These are phyloP conservation scores for Talaromyces sp. DNA, from an alignment of 2,329 filamentous ascomycete genomes.

Conservation along the genomic window DNA sequence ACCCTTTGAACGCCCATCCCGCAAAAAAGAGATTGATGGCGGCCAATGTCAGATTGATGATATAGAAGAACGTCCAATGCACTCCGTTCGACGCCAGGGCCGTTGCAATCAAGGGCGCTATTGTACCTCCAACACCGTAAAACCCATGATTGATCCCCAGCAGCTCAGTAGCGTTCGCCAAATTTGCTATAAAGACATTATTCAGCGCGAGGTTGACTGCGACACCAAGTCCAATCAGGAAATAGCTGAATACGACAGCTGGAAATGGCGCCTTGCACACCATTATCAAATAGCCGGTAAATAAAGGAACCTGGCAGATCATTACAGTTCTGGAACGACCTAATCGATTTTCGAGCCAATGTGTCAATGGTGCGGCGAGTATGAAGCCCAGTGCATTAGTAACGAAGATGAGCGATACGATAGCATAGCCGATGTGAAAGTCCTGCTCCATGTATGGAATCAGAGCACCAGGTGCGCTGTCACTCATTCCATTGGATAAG, in stretches of 20 bases:
- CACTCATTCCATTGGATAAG: conserved; percentile 68
- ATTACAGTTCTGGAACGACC: conserved; percentile 65
- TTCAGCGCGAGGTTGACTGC: conserved; percentile 53
- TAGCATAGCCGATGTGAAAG: conserved; percentile 71
- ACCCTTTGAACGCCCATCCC: conserved; percentile 66
- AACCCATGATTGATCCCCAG: conserved; percentile 39
- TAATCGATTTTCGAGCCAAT: conserved; percentile 58
- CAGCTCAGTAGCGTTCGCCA: conserved; percentile 50
- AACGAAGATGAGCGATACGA: conserved; percentile 79
- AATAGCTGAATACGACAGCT: conserved; percentile 64
- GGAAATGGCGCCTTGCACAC: conserved; percentile 67
- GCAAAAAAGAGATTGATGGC: conserved; percentile 56
- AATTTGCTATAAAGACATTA: conserved; percentile 56
- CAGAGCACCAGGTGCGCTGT: conserved; percentile 71
- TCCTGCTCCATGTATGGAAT: conserved; percentile 77
- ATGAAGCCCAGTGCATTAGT: conserved; percentile 75
- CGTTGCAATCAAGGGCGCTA: conserved; percentile 71
- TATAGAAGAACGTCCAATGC: conserved; percentile 70
- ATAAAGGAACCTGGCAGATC: conserved; percentile 55
- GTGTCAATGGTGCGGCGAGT: conserved; percentile 65
- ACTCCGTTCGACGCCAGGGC: conserved; percentile 61
- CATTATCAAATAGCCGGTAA: conserved; percentile 62
- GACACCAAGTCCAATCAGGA: conserved; percentile 58
- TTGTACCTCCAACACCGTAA: conserved; percentile 58
- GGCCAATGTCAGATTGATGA: conserved; percentile 60